Evolutionary conservation across 2,329 filamentous ascomycete genomes (phyloP).

Genomic region (Dendryphion nanum): DNA sequence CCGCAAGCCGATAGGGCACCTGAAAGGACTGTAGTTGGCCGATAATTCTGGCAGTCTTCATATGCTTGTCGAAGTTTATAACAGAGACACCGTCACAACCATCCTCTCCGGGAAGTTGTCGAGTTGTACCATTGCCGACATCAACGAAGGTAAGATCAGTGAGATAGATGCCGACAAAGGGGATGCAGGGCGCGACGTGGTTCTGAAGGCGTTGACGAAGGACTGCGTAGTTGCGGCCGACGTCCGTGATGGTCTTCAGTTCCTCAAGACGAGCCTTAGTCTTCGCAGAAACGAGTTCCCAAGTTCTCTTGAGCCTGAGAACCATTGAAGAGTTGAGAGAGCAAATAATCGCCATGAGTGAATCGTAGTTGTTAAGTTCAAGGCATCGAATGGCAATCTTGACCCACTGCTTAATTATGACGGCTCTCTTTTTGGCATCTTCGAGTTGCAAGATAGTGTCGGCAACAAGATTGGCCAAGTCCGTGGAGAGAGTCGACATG

Average conservation of each 20-base stretch:
- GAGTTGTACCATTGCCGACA: slow-evolving; percentile 84
- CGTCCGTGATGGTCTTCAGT: slow-evolving; percentile 82
- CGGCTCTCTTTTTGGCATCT: slow-evolving; percentile 90
- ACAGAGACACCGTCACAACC: slow-evolving; percentile 69
- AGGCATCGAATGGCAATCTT: slow-evolving; percentile 87
- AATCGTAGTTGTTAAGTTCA: slow-evolving; percentile 93
- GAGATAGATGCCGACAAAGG: slow-evolving; percentile 93
- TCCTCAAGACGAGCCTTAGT: slow-evolving; percentile 76
- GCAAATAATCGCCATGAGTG: slow-evolving; percentile 95
- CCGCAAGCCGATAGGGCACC: slow-evolving; percentile 80
- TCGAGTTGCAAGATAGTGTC: slow-evolving; percentile 85
- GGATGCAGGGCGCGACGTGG: slow-evolving; percentile 86
- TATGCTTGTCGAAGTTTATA: slow-evolving; percentile 98
- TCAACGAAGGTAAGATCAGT: slow-evolving; percentile 96
- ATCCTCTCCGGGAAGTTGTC: slow-evolving; percentile 63
- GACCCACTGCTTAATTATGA: slow-evolving; percentile 95
- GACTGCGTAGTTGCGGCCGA: slow-evolving; percentile 85
- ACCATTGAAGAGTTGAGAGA: slow-evolving; percentile 91
- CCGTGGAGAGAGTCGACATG: slow-evolving; percentile 89
- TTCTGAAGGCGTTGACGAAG: slow-evolving; percentile 80
- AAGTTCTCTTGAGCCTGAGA: slow-evolving; percentile 81
- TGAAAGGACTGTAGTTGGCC: slow-evolving; percentile 95
- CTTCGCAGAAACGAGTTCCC: slow-evolving; percentile 83
- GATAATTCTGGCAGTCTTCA: slow-evolving; percentile 91
- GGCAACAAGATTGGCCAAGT: slow-evolving; percentile 86